Base-by-base conservation (phyloP, 1,284 basidiomycete species). In the Cryptococcus sp. region DNA sequence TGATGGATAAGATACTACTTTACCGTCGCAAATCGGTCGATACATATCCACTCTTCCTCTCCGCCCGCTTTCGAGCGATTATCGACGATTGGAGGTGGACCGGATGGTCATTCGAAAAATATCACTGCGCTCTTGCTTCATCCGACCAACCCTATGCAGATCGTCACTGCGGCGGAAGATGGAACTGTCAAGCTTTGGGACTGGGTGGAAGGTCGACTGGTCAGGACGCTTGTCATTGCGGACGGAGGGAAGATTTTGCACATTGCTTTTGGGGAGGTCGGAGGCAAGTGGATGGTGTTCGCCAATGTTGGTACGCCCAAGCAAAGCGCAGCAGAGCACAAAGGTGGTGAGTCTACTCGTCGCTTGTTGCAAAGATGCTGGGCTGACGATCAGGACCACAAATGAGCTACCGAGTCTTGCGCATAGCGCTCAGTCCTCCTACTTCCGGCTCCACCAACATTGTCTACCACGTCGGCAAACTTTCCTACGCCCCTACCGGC, bases 101-200 rank as follows among this genome's bases (percentile, higher is more conserved):
- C 65, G 50, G 14, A 59, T 16, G 74, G 74, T 4, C 77, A 81
- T 51, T 72, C 78, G 12, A 78, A 80, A 59, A 65, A 76, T 21
- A 80, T 95, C 60, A 91, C 91, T 5, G 81, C 83, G 28, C 80
- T 86, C 42, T 74, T 85, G 43, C 74, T 97, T 50, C 87, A 84
- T 66, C 90, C 94, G 3, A 79, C 83, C 56, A 97, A 97, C 72
- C 78, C 83, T 16, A 86, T 92, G 53, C 94, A 97, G 69, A 75
- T 97, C 50, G 81, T 97, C 59, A 91, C 90, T 9, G 83, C 83
- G 26, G 89, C 89, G 2, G 69, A 85, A 46, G 87, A 93, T 61
- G 94, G 93, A 11, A 80, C 79, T 23, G 73, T 97, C 57, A 83
- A 88, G 68, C 76, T 94, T 11, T 97, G 94, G 94, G 91, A 97